Percentiles rank a stretch among this genome's conserved stretches.
Conservation (phyloP, 768 basidiomycete species). For the Lentinus brumalis region DNA sequence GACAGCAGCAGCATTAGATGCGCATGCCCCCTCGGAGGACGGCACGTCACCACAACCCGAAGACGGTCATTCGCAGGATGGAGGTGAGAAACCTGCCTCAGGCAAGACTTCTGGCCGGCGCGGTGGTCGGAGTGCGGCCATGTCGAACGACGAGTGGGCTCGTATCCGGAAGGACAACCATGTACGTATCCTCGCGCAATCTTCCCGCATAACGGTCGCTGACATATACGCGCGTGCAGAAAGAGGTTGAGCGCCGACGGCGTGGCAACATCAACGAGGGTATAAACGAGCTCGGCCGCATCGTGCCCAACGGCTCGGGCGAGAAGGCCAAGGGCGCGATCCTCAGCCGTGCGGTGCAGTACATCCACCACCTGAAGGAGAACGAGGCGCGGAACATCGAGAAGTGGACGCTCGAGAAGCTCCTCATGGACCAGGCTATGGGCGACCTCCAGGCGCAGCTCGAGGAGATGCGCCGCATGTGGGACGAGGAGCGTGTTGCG, state of each 20-base stretch:
- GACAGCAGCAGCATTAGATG: background rate
- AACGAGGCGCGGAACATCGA: constrained; percentile 90
- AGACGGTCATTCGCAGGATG: constrained; percentile 17
- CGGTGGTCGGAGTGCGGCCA: constrained; percentile 31
- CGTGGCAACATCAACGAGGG: constrained; percentile 97
- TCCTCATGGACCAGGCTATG: constrained; percentile 92
- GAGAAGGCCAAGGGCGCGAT: constrained; percentile 92
- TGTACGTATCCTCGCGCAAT: constrained; percentile 27
- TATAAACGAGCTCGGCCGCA: constrained; percentile 87
- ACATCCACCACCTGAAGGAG: constrained; percentile 89
- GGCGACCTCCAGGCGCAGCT: constrained; percentile 82
- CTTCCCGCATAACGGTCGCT: background rate
- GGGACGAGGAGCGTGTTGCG: constrained; percentile 73
- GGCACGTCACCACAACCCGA: constrained; percentile 7
- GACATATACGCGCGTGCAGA: constrained; percentile 48
- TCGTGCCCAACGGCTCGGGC: constrained; percentile 85
- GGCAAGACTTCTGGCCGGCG: constrained; percentile 22
- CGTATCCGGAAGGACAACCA: constrained; percentile 49
- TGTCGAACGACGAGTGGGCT: constrained; percentile 43
- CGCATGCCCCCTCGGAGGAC: constrained; percentile 4
- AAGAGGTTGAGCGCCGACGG: constrained; percentile 96
- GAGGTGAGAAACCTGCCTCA: constrained; percentile 7
- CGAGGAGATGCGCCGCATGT: constrained; percentile 77
- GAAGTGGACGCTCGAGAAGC: constrained; percentile 91
- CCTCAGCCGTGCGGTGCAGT: constrained; percentile 83